Evolutionary conservation across 192 early-diverging fungal genomes (phyloP), one percentile per base, ranked within the genome.

Genomic region (Funneliformis geosporum): DNA sequence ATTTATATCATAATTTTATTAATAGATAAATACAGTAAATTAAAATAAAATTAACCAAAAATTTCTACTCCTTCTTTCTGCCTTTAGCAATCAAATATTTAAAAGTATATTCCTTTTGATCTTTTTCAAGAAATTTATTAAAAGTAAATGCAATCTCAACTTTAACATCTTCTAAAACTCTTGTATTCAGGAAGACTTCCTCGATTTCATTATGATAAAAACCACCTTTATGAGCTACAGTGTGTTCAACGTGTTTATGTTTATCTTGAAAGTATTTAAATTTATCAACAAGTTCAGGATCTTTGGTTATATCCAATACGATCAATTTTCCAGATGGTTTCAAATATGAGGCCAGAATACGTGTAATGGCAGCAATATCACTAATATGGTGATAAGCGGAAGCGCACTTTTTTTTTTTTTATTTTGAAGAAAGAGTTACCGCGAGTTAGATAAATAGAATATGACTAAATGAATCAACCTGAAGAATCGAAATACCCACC

Each of bases 341-440:
- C 9, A 79, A 67, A 55, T 79, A 79, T 25, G 18, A 59, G 33
- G 77, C 65, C 14, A 79, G 18, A 11, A 69, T 38, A 23, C n/a
- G 12, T 12, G 77, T 60, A 9, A 47, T 66, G 16, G 64, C 5
- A 42, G 44, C 18, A 7, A 60, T 38, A 46, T 67, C 64, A 5
- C 28, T 18, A 16, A 79, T 12, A 25, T 79, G 77, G 21, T 79
- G 77, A 50, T 79, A 79, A 16, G 77, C 25, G n/a, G 77, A 79
- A 27, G 77, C 42, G 55, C 77, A 79, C 77, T 79, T 50, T 50
- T 27, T 33, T 33, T 33, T 33, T 33, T 33, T 2, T 33, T 33
- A 2, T 33, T 33, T 33, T 33, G 33, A 33, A 33, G 33, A 33
- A 33, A 33, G 0, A 33, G 33, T 33, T n/a, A 33, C 33, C 33